Conservation (phyloP, 2,329 filamentous ascomycete species). For the Pyricularia grisea region DNA sequence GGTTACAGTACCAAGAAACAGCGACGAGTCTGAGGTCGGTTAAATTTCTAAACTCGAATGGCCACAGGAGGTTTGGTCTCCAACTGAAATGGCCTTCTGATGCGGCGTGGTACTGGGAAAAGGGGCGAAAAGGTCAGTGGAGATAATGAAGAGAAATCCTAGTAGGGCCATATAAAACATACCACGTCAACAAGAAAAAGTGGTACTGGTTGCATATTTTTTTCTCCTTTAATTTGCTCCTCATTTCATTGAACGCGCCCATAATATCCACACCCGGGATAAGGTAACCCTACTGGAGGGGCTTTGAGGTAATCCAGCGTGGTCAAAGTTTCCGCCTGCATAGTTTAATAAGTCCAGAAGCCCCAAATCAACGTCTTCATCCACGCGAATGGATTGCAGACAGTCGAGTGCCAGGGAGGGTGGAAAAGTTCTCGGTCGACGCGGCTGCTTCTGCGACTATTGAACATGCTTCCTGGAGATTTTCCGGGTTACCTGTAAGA, state of each 20-base stretch:
- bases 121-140: conserved; percentile 12
- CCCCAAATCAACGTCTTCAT: conserved; percentile 27
- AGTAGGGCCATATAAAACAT: neutral
- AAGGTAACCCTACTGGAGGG: conserved; percentile 28
- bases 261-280: conserved; percentile 26
- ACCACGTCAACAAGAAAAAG: conserved; percentile 13
- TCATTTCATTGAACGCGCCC: conserved; percentile 18
- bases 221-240: conserved; percentile 19
- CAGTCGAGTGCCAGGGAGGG: conserved; percentile 26
- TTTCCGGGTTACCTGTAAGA: neutral
- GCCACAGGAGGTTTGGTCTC: conserved; percentile 16
- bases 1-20: conserved; percentile 23
- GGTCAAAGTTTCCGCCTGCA: conserved; percentile 27
- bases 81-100: conserved; percentile 25
- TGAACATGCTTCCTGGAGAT: neutral
- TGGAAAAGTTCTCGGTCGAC: neutral
- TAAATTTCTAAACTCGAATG: conserved; percentile 17
- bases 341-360: conserved; percentile 31
- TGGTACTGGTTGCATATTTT: conserved; percentile 25
- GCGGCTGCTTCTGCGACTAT: neutral
- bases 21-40: conserved; percentile 26
- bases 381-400: conserved; percentile 33
- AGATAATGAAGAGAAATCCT: neutral
- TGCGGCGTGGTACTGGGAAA: conserved; percentile 17
- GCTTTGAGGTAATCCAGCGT: conserved; percentile 29